Percentiles rank a stretch among this genome's conserved stretches.
Evolutionary conservation across 2,329 filamentous ascomycete species (phyloP).

Genomic region (Leptosphaerulina australis): DNA sequence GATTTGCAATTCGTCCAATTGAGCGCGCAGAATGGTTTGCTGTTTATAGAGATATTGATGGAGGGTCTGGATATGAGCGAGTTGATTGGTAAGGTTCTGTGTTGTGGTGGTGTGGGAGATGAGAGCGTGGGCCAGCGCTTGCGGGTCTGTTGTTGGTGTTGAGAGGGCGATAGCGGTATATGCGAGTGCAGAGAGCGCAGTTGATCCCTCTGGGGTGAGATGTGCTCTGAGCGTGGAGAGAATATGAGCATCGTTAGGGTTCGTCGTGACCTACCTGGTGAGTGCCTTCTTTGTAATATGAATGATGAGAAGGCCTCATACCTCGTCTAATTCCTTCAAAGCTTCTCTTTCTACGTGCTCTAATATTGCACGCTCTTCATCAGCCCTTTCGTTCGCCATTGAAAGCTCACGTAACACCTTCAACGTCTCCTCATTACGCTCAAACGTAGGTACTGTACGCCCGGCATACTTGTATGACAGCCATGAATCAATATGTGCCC

Average conservation of each 20-base stretch:
- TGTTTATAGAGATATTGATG: conserved; percentile 44
- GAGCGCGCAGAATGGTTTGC: conserved; percentile 37
- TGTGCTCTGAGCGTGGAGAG: conserved; percentile 30
- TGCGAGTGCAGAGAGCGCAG: conserved; percentile 46
- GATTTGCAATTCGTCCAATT: conserved; percentile 39
- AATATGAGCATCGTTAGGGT: conserved; percentile 34
- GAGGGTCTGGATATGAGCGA: conserved; percentile 41
- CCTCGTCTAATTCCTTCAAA: conserved; percentile 59
- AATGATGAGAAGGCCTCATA: conserved; percentile 22
- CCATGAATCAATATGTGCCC: conserved; percentile 87
- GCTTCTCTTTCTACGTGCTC: conserved; percentile 65
- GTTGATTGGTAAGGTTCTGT: conserved; percentile 41
- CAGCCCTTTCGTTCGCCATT: conserved; percentile 75
- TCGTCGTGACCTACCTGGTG: conserved; percentile 27
- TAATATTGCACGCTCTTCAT: conserved; percentile 69
- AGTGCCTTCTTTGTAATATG: conserved; percentile 15
- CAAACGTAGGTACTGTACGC: conserved; percentile 73
- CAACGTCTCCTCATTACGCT: conserved; percentile 85
- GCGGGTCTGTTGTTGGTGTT: conserved; percentile 34
- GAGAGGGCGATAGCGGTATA: conserved; percentile 47
- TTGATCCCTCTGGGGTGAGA: conserved; percentile 38
- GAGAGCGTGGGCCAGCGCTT: conserved; percentile 44
- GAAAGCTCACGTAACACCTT: conserved; percentile 75
- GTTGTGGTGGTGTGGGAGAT: conserved; percentile 41
- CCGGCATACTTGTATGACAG: conserved; percentile 70